Evolutionary conservation across 257 asterid species (phyloP), one percentile per base, ranked within the genome.

Genomic region (Echium plantagineum): DNA sequence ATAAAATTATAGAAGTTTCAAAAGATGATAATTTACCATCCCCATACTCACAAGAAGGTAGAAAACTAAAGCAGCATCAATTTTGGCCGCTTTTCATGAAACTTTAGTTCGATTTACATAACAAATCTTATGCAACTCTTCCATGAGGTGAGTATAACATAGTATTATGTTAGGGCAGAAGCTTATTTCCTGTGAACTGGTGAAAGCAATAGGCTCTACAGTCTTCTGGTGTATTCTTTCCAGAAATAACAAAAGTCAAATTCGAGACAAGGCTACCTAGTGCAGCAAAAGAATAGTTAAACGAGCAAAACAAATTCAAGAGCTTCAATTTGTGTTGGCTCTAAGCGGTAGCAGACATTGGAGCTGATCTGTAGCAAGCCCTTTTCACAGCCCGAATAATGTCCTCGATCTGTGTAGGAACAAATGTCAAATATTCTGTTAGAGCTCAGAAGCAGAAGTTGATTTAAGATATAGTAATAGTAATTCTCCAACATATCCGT

Each of bases 341-440:
- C 59, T 55, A 56, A 56, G 60, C 60, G 8, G 60, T 8, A 19
- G 60, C 60, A 24, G 60, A 35, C 60, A 56, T 56, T 9, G 60
- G 60, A 21, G 22, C 60, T 56, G 60, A 22, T 56, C 60, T 56
- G 60, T 56, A 56, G 20, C 60, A 56, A 18, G 38, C 60, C 21
- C 60, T 56, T 21, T 56, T 56, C 31, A 4, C 60, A 21, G 60
- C 60, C 15, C 60, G 60, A 17, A 56, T 42, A 24, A 56, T 56
- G 38, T 56, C 60, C 38, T 56, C 60, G 10, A 56, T 18, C 60
- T 56, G 60, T 24, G 15, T n/a, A 53, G 19, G 26, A 53, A 42
- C 49, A 42, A 42, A 17, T 53, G 19, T 53, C 55, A 17, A 16
- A 52, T 52, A 22, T 17, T 21, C 10, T 52, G 55, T 52, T 0